These are phyloP conservation scores for Isatis tinctoria DNA, from an alignment of 345 rosid genomes.

Conservation along the genomic window DNA sequence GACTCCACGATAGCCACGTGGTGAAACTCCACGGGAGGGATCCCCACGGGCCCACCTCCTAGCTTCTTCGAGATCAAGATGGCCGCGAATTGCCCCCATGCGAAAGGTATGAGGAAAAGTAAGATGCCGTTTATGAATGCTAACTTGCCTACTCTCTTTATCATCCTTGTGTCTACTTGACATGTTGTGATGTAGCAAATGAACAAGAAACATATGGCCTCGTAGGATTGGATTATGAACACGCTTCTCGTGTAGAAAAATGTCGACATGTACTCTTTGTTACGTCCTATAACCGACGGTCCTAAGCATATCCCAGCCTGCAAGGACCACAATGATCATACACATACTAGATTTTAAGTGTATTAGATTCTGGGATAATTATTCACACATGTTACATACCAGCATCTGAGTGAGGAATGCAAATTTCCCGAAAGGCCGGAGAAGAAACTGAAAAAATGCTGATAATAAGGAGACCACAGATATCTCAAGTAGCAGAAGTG, in stretches of 20 bases:
- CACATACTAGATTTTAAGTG: too few species aligned
- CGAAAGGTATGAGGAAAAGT: constrained; percentile 30
- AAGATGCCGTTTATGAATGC: constrained; percentile 34
- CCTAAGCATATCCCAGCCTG: constrained; percentile 47
- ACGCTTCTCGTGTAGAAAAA: constrained; percentile 26
- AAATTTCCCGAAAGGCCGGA: constrained; percentile 34
- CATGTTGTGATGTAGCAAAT: constrained; percentile 34
- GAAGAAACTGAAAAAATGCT: constrained; percentile 22
- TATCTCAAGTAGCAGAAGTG: constrained; percentile 32
- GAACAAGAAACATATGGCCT: constrained; percentile 34
- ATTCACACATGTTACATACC: constrained; percentile 12
- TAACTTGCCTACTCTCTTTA: constrained; percentile 35
- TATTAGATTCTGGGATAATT: too few species aligned
- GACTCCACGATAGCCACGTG: constrained; percentile 26
- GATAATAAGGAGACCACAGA: constrained; percentile 24
- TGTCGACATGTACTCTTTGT: constrained; percentile 8
- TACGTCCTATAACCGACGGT: constrained; percentile 35
- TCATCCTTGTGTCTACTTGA: constrained; percentile 33
- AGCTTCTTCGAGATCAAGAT: constrained; percentile 2
- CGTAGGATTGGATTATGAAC: constrained; percentile 21
- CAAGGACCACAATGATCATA: background rate
- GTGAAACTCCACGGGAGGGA: constrained; percentile 11
- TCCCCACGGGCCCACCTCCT: background rate
- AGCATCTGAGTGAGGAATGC: constrained; percentile 35
- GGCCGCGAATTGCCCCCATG: constrained; percentile 7